These are phyloP conservation scores for Stereocaulon alpinum DNA, from an alignment of 495 filamentous ascomycete genomes.

Conservation along the genomic window DNA sequence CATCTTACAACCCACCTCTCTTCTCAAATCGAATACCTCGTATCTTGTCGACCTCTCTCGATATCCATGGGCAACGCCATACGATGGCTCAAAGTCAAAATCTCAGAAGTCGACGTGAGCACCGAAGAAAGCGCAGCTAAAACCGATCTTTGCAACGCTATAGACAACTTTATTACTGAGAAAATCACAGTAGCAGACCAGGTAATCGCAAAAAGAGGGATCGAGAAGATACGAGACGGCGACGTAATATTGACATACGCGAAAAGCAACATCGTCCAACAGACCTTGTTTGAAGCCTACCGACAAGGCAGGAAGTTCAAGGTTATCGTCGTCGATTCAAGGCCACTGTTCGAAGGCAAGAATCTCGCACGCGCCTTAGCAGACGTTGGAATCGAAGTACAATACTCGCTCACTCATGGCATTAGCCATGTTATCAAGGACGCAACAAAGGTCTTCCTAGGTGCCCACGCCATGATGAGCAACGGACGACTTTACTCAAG, in stretches of 20 bases:
- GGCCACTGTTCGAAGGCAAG: conserved; percentile 72
- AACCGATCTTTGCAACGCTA: conserved; percentile 59
- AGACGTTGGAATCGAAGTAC: conserved; percentile 57
- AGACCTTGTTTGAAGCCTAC: conserved; percentile 63
- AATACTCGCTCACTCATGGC: conserved; percentile 70
- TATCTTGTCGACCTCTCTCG: conserved; percentile 82
- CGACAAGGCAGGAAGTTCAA: conserved; percentile 60
- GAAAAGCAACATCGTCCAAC: conserved; percentile 75
- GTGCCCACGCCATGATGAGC: conserved; percentile 81
- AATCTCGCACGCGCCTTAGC: conserved; percentile 59
- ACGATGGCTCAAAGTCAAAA: conserved; percentile 80
- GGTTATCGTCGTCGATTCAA: conserved; percentile 76
- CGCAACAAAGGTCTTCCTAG: conserved; percentile 73
- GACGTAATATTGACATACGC: conserved; percentile 84
- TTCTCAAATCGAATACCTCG: conserved; percentile 89
- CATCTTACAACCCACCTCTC: conserved; percentile 91
- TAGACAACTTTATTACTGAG: conserved; percentile 85
- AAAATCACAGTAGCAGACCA: conserved; percentile 78
- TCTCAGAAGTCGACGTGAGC: conserved; percentile 75
- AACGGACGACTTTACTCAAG: conserved; percentile 82
- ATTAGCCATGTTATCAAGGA: conserved; percentile 60
- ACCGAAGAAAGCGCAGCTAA: conserved; percentile 71
- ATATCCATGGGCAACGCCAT: conserved; percentile 95
- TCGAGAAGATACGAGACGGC: conserved; percentile 61
- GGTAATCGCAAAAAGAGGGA: conserved; percentile 67